Evolutionary conservation across 1,284 basidiomycete genomes (phyloP).

Genomic region (Lentinula novae-zelandiae): DNA sequence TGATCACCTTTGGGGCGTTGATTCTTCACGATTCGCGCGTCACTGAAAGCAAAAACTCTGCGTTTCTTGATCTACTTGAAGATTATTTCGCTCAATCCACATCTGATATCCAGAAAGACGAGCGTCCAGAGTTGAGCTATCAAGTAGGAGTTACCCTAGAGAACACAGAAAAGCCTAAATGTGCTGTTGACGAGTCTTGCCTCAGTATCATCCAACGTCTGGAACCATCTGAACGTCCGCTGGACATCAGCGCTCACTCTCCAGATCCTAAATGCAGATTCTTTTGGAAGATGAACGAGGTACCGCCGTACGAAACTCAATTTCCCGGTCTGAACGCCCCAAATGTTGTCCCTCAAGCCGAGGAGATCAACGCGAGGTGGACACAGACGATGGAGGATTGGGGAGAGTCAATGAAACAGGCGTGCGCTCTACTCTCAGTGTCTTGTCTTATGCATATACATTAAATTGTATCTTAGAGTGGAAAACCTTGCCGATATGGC

Average conservation of each 20-base stretch:
- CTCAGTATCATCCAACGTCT: slow-evolving; percentile 68
- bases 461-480: slow-evolving; percentile 47
- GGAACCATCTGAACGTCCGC: slow-evolving; percentile 72
- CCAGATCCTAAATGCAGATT: slow-evolving; percentile 93
- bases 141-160: slow-evolving; percentile 87
- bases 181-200: slow-evolving; percentile 74
- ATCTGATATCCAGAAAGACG: slow-evolving; percentile 63
- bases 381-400: slow-evolving; percentile 71
- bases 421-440: slow-evolving; percentile 49
- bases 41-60: slow-evolving; percentile 3
- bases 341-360: slow-evolving; percentile 72
- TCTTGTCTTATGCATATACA: background rate
- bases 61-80: slow-evolving; percentile 59
- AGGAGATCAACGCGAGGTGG: slow-evolving; percentile 60
- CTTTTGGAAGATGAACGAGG: slow-evolving; percentile 84
- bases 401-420: slow-evolving; percentile 82
- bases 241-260: slow-evolving; percentile 74
- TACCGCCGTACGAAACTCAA: slow-evolving; percentile 72
- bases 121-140: slow-evolving; percentile 75
- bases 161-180: slow-evolving; percentile 91
- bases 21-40: slow-evolving; percentile 43
- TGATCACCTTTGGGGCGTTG: slow-evolving; percentile 80
- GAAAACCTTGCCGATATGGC: slow-evolving; percentile 80
- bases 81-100: slow-evolving; percentile 83
- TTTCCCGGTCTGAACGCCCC: slow-evolving; percentile 74